Conservation (phyloP, 805 yeast genomes). For the Yarrowia deformans region DNA sequence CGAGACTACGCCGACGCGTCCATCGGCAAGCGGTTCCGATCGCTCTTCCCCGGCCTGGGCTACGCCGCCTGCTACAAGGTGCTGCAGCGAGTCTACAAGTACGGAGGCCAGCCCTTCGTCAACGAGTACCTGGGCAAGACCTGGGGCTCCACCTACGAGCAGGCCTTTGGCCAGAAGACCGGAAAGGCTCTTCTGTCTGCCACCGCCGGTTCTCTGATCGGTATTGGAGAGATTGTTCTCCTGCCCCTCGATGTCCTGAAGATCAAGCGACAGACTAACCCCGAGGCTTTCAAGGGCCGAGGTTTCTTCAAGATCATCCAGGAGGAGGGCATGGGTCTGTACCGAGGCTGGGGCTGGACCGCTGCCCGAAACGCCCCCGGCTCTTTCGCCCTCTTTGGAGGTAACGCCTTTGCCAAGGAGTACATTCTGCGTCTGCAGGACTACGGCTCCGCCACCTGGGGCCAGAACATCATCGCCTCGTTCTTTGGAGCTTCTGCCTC, state of each 20-base stretch:
- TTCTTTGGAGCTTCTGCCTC: constrained; percentile 97
- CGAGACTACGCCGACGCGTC: constrained; percentile 78
- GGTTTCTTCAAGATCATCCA: constrained; percentile 84
- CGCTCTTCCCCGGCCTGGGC: constrained; percentile 97
- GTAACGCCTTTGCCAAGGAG: constrained; percentile 98
- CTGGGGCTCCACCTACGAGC: constrained; percentile 73
- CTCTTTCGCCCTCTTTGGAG: constrained; percentile 96
- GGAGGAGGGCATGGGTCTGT: constrained; percentile 93
- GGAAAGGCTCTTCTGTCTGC: constrained; percentile 98
- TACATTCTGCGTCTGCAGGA: constrained; percentile 86
- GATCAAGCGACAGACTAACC: constrained; percentile 99
- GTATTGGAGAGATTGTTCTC: constrained; percentile 96
- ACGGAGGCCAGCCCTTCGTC: constrained; percentile 99
- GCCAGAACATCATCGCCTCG: constrained; percentile 92
- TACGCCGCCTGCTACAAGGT: constrained; percentile 98
- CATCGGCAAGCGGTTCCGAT: constrained; percentile 70
- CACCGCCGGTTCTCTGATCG: constrained; percentile 95
- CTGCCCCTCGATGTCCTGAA: constrained; percentile 95
- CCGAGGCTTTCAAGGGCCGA: constrained; percentile 99
- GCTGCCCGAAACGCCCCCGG: constrained; percentile 99
- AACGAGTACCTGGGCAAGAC: constrained; percentile 86
- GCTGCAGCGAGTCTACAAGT: constrained; percentile 96
- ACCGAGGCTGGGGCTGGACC: constrained; percentile 99
- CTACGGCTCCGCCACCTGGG: constrained; percentile 91
- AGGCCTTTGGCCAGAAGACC: constrained; percentile 85